Evolutionary conservation across 2,329 filamentous ascomycete genomes (phyloP), one percentile per base, ranked within the genome.

Genomic region (Phyllosticta ampelicida): DNA sequence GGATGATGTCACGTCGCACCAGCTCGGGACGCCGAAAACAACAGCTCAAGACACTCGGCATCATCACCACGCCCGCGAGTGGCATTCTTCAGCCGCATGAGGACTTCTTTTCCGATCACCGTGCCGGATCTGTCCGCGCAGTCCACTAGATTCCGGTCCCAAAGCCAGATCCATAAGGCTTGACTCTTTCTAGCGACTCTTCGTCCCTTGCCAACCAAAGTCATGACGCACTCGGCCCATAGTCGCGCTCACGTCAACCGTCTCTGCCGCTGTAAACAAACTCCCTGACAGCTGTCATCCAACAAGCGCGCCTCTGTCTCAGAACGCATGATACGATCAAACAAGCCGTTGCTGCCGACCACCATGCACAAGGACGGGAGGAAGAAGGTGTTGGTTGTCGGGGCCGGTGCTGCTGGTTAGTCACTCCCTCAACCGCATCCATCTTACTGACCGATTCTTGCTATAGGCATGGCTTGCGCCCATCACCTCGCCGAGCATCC

Each of bases 401-500:
- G 72, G 30, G 71, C 72, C 53, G 72, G 72, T 53, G 72, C 72
- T 58, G 71, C 71, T 58, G 71, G 72, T 73, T 26, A 26, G 48
- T 44, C 20, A 56, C 9, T 16, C 52, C 9, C 49, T 29, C 53
- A 50, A n/a, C n/a, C n/a, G 20, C 48, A 9, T 30, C 19, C 60
- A 16, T 49, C 62, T 48, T 57, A 51, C 57, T 59, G 56, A 61
- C 61, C 56, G 51, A 57, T 57, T 54, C 57, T 53, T 55, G 54
- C 54, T 54, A 60, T 54, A 78, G 77, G 76, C 63, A 79, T 78
- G 84, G 82, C 82, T 57, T 87, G 84, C 67, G 85, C 85, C 10
- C 78, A 84, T 28, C 85, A 85, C 28, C 77, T 88, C 26, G 78
- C 83, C 52, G 79, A 86, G 53, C 83, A 87, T 62, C 81, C 81